A percentile compares a stretch with the other conserved stretches of the same genome.
Conservation (phyloP, 2,329 filamentous ascomycete genomes). For the Pseudogymnoascus sp. region DNA sequence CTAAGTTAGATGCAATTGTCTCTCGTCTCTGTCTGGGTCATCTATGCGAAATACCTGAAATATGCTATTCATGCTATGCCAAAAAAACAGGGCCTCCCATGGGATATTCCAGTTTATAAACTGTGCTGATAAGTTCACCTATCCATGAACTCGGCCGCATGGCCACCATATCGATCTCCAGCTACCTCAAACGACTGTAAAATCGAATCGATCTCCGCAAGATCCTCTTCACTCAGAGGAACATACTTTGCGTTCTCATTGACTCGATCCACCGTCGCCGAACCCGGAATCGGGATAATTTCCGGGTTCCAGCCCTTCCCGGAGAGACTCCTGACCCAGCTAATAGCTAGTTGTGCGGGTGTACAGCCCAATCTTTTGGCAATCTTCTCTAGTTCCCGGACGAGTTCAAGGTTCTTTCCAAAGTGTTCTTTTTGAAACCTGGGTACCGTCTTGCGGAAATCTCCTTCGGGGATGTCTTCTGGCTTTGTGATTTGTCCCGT, state of each 20-base stretch:
- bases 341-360: slow-evolving; percentile 56
- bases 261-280: slow-evolving; percentile 48
- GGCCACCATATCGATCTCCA: slow-evolving; percentile 41
- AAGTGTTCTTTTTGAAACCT: slow-evolving; percentile 58
- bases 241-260: slow-evolving; percentile 50
- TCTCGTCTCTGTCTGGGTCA: neutral
- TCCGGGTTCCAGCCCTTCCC: slow-evolving; percentile 24
- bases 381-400: slow-evolving; percentile 47
- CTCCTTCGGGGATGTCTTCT: slow-evolving; percentile 49
- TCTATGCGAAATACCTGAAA: neutral
- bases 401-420: slow-evolving; percentile 55
- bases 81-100: neutral
- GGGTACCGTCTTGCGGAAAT: slow-evolving; percentile 50
- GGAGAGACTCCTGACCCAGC: slow-evolving; percentile 45
- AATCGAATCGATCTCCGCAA: slow-evolving; percentile 43
- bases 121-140: neutral
- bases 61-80: too few species aligned
- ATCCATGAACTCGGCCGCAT: slow-evolving; percentile 11
- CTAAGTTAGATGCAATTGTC: neutral
- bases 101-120: neutral
- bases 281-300: slow-evolving; percentile 62
- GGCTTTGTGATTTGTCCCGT: slow-evolving; percentile 43
- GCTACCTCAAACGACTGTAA: slow-evolving; percentile 40
- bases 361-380: slow-evolving; percentile 54
- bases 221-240: slow-evolving; percentile 42